phyloP scores from a whole-genome alignment of 805 yeast species.

The Candida wancherniae region DNA sequence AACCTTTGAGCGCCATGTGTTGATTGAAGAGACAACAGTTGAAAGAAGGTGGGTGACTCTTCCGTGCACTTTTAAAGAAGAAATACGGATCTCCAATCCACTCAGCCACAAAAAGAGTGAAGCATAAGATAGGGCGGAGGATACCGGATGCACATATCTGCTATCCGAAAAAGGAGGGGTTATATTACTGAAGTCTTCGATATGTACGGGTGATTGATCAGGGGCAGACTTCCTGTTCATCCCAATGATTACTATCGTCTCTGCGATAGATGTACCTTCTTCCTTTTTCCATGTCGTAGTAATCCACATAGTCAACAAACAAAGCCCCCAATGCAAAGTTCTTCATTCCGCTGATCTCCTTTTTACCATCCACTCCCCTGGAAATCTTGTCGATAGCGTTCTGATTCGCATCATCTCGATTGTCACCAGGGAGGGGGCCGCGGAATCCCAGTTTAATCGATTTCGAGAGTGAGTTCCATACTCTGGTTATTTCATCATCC shows the following conservation, averaged over 20 bases:
- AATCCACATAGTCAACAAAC: constrained; percentile 68
- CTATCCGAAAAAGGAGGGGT: background rate
- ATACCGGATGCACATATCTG: background rate
- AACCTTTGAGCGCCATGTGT: background rate
- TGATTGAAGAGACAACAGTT: no score
- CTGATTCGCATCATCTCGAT: constrained; percentile 49
- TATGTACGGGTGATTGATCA: constrained; percentile 32
- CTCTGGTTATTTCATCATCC: constrained; percentile 56
- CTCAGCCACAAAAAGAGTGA: no score
- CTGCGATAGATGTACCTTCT: constrained; percentile 52
- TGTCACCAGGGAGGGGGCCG: constrained; percentile 68
- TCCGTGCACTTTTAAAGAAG: no score
- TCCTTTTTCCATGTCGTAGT: constrained; percentile 55
- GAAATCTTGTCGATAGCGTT: constrained; percentile 63
- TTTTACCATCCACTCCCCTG: constrained; percentile 79
- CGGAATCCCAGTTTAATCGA: constrained; percentile 60
- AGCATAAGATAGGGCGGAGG: no score
- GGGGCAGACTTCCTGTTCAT: constrained; percentile 76
- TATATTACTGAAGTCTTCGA: constrained; percentile 61
- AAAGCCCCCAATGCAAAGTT: constrained; percentile 67
- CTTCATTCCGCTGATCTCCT: constrained; percentile 56
- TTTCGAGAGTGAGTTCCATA: constrained; percentile 60
- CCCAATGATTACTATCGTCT: constrained; percentile 59
- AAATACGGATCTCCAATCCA: no score
- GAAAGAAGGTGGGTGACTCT: no score